Base-by-base conservation (phyloP, 2,329 filamentous ascomycete species). In the Cytospora piceae region DNA sequence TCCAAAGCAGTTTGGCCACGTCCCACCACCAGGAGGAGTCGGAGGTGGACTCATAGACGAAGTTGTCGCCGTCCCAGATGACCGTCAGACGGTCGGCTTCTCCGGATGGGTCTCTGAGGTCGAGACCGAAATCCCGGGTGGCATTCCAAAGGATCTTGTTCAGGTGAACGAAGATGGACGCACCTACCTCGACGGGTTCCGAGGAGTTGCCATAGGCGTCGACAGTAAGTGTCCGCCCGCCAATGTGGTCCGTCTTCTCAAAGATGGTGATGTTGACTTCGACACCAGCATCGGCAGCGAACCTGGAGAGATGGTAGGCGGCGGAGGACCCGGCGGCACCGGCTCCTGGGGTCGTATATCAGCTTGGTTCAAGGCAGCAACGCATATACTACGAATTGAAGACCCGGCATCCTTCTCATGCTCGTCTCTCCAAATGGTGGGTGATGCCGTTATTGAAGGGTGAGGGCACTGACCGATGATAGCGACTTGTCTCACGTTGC, bases 301-400 rank as follows among this genome's bases (percentile, higher is more conserved):
- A 94, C 72, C 90, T 86, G 49, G 84, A 83, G 56, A 99, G 82
- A 73, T 94, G 87, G 77, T 95, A 97, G 0, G 95, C 94, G 3
- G 93, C 82, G 2, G 94, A 96, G 5, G 95, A 87, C 34, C 95
- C 95, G 34, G 88, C 94, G 53, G 95, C 90, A 56, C 95, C 95
- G 71, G 94, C 94, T 68, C 95, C 94, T 96, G 24, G 29, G 42
- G 9, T 8, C 12, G 1, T 9, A 15, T 9, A 27, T 63, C 42
- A 63, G 61, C 31, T 3, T 22, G n/a, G 46, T n/a, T 22, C 11
- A 3, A 7, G 14, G n/a, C 8, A 37, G 34, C 4, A 37, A 11
- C 12, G 14, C 34, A 37, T 22, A 49, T 46, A 22, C 1, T 3
- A n/a, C 20, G n/a, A 49, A 4, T 5, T n/a, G 5, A 49, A 49